phyloP scores from a whole-genome alignment of 2,329 filamentous ascomycete genomes.

The Eurotiales sp. region DNA sequence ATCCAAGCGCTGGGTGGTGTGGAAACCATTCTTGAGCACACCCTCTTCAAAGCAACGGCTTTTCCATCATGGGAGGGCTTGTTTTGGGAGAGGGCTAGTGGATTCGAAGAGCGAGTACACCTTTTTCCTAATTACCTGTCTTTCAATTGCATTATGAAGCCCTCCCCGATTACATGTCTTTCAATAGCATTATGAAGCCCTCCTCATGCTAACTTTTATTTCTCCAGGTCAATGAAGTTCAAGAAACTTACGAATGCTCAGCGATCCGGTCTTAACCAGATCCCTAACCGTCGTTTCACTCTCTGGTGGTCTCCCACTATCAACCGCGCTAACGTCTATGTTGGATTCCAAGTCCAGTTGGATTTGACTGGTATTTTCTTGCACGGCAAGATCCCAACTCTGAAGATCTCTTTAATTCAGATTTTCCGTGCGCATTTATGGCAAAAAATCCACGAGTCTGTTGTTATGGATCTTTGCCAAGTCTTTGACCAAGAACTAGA shows the following conservation, averaged over 20 bases:
- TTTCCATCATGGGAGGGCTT: slow-evolving; percentile 93
- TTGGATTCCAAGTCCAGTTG: slow-evolving; percentile 98
- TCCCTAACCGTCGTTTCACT: slow-evolving; percentile 96
- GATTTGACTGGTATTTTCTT: slow-evolving; percentile 98
- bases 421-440: slow-evolving; percentile 99
- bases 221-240: slow-evolving; percentile 71
- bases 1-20: slow-evolving; percentile 96
- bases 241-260: slow-evolving; percentile 99
- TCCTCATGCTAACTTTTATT: slow-evolving; percentile 6
- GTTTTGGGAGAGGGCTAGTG: slow-evolving; percentile 74
- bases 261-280: slow-evolving; percentile 93
- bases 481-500: slow-evolving; percentile 98
- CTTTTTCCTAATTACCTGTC: too few relatives aligned
- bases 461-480: slow-evolving; percentile 98
- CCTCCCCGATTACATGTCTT: too few relatives aligned
- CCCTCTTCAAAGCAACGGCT: slow-evolving; percentile 91
- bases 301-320: slow-evolving; percentile 96
- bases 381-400: slow-evolving; percentile 95
- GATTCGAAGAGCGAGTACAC: slow-evolving; percentile 46
- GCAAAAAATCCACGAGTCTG: slow-evolving; percentile 99
- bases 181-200: too few relatives aligned
- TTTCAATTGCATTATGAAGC: too few relatives aligned
- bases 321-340: slow-evolving; percentile 94
- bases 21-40: slow-evolving; percentile 96
- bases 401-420: slow-evolving; percentile 97